Percentiles rank a stretch among this genome's conserved stretches.
phyloP scores from a whole-genome alignment of 2,329 filamentous ascomycete species.

The Neofusicoccum ribis region DNA sequence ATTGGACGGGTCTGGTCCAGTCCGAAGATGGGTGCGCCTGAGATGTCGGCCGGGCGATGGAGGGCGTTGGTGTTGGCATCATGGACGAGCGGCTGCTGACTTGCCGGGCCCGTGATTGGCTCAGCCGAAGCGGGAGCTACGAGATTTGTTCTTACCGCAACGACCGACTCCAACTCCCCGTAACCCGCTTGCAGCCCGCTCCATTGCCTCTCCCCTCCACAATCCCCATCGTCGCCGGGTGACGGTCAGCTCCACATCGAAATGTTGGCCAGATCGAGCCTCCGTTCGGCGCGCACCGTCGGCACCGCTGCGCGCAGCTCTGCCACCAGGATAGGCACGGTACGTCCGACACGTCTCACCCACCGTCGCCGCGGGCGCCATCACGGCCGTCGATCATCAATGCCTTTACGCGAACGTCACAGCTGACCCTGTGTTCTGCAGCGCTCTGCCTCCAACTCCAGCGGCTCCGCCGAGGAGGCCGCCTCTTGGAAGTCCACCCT shows the following conservation, averaged over 20 bases:
- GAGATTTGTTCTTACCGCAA: slow-evolving; percentile 15
- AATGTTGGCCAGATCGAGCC: slow-evolving; percentile 92
- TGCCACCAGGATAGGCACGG: slow-evolving; percentile 48
- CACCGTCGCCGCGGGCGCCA: slow-evolving; percentile 28
- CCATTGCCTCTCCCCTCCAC: slow-evolving; percentile 35
- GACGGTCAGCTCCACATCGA: slow-evolving; percentile 49
- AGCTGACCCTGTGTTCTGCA: slow-evolving; percentile 38
- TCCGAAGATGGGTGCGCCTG: neutral
- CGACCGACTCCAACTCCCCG: slow-evolving; percentile 18
- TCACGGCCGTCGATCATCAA: slow-evolving; percentile 18
- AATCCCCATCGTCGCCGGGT: slow-evolving; percentile 33
- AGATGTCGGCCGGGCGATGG: neutral
- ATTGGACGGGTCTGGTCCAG: neutral
- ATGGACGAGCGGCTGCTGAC: slow-evolving; percentile 6
- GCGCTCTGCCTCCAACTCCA: slow-evolving; percentile 69
- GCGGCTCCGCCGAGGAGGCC: slow-evolving; percentile 66
- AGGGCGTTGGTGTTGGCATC: slow-evolving; percentile 7
- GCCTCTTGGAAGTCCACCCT: slow-evolving; percentile 82
- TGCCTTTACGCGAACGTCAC: slow-evolving; percentile 23
- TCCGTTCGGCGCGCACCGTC: slow-evolving; percentile 85
- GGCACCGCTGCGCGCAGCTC: slow-evolving; percentile 73
- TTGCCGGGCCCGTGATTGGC: slow-evolving; percentile 5
- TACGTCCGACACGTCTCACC: slow-evolving; percentile 39
- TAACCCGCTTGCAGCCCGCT: slow-evolving; percentile 17
- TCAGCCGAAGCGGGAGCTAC: slow-evolving; percentile 15